Evolutionary conservation across 1,284 basidiomycete species (phyloP).

Genomic region (Stereum hirsutum): DNA sequence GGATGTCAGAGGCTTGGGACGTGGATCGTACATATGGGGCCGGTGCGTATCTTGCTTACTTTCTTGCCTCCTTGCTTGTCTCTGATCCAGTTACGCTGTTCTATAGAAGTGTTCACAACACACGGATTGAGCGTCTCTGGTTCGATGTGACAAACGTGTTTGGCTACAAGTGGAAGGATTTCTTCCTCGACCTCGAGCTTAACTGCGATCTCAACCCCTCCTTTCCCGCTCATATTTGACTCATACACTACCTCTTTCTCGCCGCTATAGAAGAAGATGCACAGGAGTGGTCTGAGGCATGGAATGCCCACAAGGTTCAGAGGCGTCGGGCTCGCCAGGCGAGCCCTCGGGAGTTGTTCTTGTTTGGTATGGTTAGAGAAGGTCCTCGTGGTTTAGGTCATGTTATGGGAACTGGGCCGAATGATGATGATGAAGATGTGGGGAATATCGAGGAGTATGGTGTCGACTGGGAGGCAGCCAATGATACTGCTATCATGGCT

Average conservation of each 20-base stretch:
- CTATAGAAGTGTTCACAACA: constrained; percentile 16
- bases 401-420: too few relatives aligned
- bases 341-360: constrained; percentile 13
- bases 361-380: constrained; percentile 14
- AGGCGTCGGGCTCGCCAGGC: constrained; percentile 7
- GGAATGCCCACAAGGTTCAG: constrained; percentile 15
- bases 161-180: constrained; percentile 17
- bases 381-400: constrained; percentile 11
- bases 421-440: constrained; percentile 6
- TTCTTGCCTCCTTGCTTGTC: not conserved
- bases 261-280: constrained; percentile 14
- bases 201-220: constrained; percentile 14
- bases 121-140: constrained; percentile 31
- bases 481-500: constrained; percentile 10
- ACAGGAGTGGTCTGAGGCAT: constrained; percentile 13
- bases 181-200: constrained; percentile 19
- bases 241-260: constrained; percentile 20
- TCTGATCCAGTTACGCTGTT: constrained; percentile 11
- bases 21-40: constrained; percentile 27
- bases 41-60: constrained; percentile 14
- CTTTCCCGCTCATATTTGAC: constrained; percentile 18
- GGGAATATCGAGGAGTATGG: constrained; percentile 13
- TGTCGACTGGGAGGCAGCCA: constrained; percentile 16
- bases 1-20: constrained; percentile 10
- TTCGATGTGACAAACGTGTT: constrained; percentile 18